A percentile compares a stretch with the other conserved stretches of the same genome.
phyloP scores from a whole-genome alignment of 768 basidiomycete genomes.

The Suillus occidentalis region DNA sequence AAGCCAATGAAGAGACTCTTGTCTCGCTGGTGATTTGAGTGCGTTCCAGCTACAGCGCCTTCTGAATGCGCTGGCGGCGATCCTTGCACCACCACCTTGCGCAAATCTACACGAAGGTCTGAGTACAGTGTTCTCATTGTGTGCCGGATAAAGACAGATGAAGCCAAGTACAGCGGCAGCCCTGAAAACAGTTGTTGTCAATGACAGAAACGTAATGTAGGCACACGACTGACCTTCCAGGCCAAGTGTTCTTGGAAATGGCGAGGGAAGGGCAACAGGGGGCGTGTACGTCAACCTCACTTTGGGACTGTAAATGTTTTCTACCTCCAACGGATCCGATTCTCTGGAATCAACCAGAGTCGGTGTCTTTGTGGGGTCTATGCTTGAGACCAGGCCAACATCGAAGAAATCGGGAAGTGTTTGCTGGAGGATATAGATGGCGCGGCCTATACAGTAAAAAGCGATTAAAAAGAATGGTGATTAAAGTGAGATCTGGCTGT shows the following conservation, averaged over 20 bases:
- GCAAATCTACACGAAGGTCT: slow-evolving; percentile 57
- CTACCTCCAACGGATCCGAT: slow-evolving; percentile 23
- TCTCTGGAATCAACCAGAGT: slow-evolving; percentile 18
- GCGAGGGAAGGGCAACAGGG: slow-evolving; percentile 60
- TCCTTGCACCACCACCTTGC: slow-evolving; percentile 41
- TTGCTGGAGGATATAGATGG: slow-evolving; percentile 63
- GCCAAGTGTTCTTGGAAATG: slow-evolving; percentile 67
- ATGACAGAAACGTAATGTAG: neutral
- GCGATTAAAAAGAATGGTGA: slow-evolving; percentile 1
- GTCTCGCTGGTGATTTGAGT: slow-evolving; percentile 40
- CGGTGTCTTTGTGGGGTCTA: slow-evolving; percentile 49
- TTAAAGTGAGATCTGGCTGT: slow-evolving; percentile 15
- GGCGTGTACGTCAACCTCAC: slow-evolving; percentile 69
- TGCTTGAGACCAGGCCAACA: slow-evolving; percentile 57
- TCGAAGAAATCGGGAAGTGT: slow-evolving; percentile 75
- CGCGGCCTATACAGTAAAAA: slow-evolving; percentile 51
- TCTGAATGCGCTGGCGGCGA: slow-evolving; percentile 11
- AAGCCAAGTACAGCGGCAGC: slow-evolving; percentile 69
- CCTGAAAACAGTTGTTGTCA: slow-evolving; percentile 38
- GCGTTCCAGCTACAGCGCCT: neutral
- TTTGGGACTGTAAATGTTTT: slow-evolving; percentile 62
- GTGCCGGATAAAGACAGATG: slow-evolving; percentile 67
- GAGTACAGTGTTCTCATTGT: slow-evolving; percentile 76
- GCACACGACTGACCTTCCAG: slow-evolving; percentile 57
- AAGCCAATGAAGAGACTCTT: slow-evolving; percentile 59